Conservation (phyloP, 2,329 filamentous ascomycete species). For the Alternaria tenuissima region DNA sequence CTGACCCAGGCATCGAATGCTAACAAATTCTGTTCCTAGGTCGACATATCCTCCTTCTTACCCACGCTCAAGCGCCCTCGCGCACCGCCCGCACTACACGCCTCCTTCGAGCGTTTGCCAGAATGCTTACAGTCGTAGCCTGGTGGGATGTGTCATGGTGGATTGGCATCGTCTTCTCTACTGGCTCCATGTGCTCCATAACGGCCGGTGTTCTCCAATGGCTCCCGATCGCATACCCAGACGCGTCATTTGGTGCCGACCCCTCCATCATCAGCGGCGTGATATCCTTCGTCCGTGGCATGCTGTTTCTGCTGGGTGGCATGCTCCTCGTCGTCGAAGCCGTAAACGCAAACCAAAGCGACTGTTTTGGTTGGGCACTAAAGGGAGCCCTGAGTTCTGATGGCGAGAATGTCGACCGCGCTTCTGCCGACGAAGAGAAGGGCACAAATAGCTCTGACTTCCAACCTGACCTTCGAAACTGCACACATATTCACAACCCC, state of each 20-base stretch:
- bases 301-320: not conserved
- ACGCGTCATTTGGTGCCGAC: not conserved
- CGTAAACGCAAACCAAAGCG: slow-evolving; percentile 2
- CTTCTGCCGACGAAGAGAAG: not conserved
- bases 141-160: slow-evolving; percentile 5
- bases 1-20: not conserved
- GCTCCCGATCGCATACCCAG: not conserved
- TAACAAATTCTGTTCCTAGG: not conserved
- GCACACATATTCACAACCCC: not conserved
- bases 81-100: not conserved
- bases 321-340: slow-evolving; percentile 2
- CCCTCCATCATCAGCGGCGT: not conserved
- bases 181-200: not conserved
- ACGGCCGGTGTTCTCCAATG: not conserved
- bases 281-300: not conserved
- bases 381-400: slow-evolving; percentile 1
- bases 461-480: not conserved
- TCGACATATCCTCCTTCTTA: not conserved
- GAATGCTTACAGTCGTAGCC: not conserved
- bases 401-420: not conserved
- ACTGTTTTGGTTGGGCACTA: slow-evolving; percentile 6
- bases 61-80: not conserved
- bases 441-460: not conserved
- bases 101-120: not conserved
- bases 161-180: not conserved